Percentiles rank a stretch among this genome's conserved stretches.
Conservation (phyloP, 108 stramenopile genomes). For the Mayamaea pseudoterrestris region DNA sequence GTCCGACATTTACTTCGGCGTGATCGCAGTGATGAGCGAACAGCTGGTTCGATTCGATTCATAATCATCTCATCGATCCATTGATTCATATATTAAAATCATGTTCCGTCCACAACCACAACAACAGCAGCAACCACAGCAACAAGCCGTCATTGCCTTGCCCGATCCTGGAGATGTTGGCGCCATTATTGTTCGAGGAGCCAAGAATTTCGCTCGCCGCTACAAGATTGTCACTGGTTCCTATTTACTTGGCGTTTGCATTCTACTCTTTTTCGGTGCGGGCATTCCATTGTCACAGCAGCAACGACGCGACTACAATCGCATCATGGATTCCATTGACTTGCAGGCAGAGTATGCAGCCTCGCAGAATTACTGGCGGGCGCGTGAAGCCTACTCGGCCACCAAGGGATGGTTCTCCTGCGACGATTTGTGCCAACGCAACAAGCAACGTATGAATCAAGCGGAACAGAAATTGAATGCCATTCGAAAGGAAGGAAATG, state of each 20-base stretch:
- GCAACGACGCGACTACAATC: slow-evolving; percentile 51
- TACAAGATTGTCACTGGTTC: slow-evolving; percentile 53
- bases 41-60: too few species aligned
- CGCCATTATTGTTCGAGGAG: slow-evolving; percentile 26
- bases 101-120: too few species aligned
- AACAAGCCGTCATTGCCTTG: slow-evolving; percentile 7
- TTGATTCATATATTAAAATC: too few species aligned
- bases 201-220: slow-evolving; percentile 28
- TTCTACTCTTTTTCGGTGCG: slow-evolving; percentile 52
- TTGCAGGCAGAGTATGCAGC: slow-evolving; percentile 68
- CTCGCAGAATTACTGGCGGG: slow-evolving; percentile 33
- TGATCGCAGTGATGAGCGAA: too few species aligned
- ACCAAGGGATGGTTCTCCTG: slow-evolving; percentile 76
- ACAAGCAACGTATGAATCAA: slow-evolving; percentile 53
- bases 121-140: slow-evolving; percentile 4
- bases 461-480: slow-evolving; percentile 41
- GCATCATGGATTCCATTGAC: slow-evolving; percentile 74
- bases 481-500: slow-evolving; percentile 64
- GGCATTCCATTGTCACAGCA: slow-evolving; percentile 41
- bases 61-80: too few species aligned
- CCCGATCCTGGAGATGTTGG: slow-evolving; percentile 35
- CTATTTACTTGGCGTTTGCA: slow-evolving; percentile 59
- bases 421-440: slow-evolving; percentile 66
- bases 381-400: slow-evolving; percentile 45
- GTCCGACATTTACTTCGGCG: too few species aligned